Base-by-base conservation (phyloP, 805 yeast genomes). In the Myxozyma nipponensis region DNA sequence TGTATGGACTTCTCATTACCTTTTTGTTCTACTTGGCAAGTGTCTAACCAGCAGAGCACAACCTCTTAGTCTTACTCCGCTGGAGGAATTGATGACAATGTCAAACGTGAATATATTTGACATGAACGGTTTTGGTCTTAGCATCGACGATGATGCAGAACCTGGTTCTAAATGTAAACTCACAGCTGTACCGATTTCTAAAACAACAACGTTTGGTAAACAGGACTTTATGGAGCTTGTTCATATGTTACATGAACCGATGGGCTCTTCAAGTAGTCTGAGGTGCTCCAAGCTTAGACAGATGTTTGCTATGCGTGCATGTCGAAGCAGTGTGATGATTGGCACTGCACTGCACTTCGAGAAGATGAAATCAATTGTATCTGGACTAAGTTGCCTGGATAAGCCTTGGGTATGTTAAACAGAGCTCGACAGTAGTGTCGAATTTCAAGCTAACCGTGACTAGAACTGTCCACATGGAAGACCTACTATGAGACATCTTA, bases 371-470 rank as follows among this genome's bases (percentile, higher is more conserved):
- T 70, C 63, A 35, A 80, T 93, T 1, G 90, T 93, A 4, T 64
- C 70, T 26, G 77, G 88, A 62, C 70, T 93, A 46, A 79, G 91
- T 10, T 70, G 66, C 0, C 72, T 93, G 35, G 90, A 88, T 54
- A 86, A 87, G 63, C 99, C 99, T 0, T 93, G 99, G 98, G 84
- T 83, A 60, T 82, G 89, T 63, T 32, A n/a, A n/a, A n/a, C n/a
- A n/a, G n/a, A 17, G 23, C 5, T n/a, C 15, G 3, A 7, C 18
- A 35, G 21, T 10, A 5, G 19, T 35, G 6, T 35, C 19, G 15
- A n/a, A 7, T 6, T 6, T 6, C 6, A 34, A 28, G 21, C 22
- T 30, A n/a, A 7, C 25, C 13, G 7, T 32, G n/a, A 3, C 9
- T 44, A 54, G 61, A 76, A 76, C 48, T 77, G 82, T 59, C 99